Evolutionary conservation across 2,329 filamentous ascomycete genomes (phyloP), one percentile per base, ranked within the genome.

Genomic region (Neopestalotiopsis clavispora): DNA sequence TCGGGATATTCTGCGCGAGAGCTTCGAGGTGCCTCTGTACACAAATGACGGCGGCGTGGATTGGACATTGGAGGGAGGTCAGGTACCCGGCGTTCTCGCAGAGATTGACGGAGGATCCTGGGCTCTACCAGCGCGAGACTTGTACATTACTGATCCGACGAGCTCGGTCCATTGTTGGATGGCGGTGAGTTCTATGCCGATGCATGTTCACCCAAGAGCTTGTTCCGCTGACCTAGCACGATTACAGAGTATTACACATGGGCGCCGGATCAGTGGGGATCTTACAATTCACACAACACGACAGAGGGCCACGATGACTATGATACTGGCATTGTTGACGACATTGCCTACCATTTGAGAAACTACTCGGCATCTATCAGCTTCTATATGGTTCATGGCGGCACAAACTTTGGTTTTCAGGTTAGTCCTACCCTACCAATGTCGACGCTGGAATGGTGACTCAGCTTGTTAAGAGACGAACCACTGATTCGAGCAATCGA

Each of bases 321-420:
- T n/a, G 69, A 79, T 1, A 68, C 72, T 58, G 69, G 72, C 49
- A 74, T 78, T 42, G 73, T 78, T 30, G 67, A 68, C 45, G 82
- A 83, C 67, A 69, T 84, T 2, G 77, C 78, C 40, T 81, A 74
- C 73, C 78, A 82, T 42, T 73, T 84, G 13, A 72, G 74, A 1
- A 78, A 78, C 32, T 79, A 80, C 58, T 67, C 65, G n/a, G 77
- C 78, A 61, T 84, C 83, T 0, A 83, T 87, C 69, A 85, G 80
- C 73, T 72, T 87, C 67, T 86, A 86, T 73, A 86, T 86, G 84
- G 83, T 86, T 69, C 84, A 87, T 70, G 85, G 85, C 4, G 85
- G 84, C 1, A 86, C 84, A 2, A 86, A 85, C 68, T 86, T 82
- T 69, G 85, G 79, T 0, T 84, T 85, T 69, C 75, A 81, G 23